Evolutionary conservation across 1,284 basidiomycete genomes (phyloP).

Genomic region (Ceratobasidium sp.): DNA sequence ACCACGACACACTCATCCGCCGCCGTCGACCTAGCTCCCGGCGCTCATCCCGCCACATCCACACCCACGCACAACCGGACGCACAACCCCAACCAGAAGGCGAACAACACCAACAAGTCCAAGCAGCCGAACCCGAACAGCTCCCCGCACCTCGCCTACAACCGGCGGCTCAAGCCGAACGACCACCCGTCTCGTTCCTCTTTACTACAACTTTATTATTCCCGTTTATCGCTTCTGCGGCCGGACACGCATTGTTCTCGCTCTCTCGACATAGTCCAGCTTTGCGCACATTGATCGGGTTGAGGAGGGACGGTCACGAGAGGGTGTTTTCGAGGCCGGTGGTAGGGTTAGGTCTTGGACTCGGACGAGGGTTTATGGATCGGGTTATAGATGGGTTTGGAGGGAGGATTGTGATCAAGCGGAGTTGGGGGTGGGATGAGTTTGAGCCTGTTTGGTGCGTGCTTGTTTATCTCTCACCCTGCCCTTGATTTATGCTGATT

Average conservation of each 20-base stretch:
- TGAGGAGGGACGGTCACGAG: constrained; percentile 12
- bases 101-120: not conserved
- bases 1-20: constrained; percentile 22
- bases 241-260: constrained; percentile 1
- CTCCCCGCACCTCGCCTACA: not conserved
- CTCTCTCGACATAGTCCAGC: constrained; percentile 20
- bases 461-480: not conserved
- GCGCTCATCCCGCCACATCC: constrained; percentile 11
- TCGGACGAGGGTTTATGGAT: constrained; percentile 19
- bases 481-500: too few species aligned
- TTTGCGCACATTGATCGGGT: constrained; percentile 20
- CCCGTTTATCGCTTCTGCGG: constrained; percentile 33
- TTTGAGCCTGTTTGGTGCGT: constrained; percentile 43
- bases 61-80: constrained; percentile 4
- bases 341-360: constrained; percentile 11
- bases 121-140: not conserved
- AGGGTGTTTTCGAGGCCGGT: constrained; percentile 16
- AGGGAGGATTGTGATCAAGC: constrained; percentile 5
- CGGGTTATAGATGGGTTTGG: constrained; percentile 19
- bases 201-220: constrained; percentile 36
- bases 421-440: constrained; percentile 38
- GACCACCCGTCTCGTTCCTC: constrained; percentile 40
- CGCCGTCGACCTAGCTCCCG: constrained; percentile 14
- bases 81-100: not conserved
- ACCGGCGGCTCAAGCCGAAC: constrained; percentile 16